These are phyloP conservation scores for Phytophthora pistaciae DNA, from an alignment of 352 stramenopile species.

Conservation along the genomic window DNA sequence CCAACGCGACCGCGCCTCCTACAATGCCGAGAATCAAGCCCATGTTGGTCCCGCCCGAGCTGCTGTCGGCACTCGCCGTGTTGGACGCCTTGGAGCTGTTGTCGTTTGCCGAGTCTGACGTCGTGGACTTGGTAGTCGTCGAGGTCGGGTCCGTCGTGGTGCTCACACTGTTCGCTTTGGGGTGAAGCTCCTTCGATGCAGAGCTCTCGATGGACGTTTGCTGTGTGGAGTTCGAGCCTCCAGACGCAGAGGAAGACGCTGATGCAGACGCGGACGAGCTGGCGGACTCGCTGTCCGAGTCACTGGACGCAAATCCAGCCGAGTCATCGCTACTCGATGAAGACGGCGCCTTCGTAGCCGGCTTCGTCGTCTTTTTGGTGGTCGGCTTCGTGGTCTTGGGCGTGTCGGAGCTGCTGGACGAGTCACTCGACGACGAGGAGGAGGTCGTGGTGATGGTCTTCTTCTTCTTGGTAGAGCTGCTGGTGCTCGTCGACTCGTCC, in stretches of 20 bases:
- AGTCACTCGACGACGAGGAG: conserved; percentile 31
- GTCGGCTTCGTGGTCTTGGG: conserved; percentile 33
- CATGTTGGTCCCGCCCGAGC: conserved; percentile 42
- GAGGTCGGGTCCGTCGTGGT: conserved; percentile 24
- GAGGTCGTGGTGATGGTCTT: conserved; percentile 24
- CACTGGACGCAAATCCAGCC: conserved; percentile 20
- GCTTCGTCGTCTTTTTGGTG: conserved; percentile 40
- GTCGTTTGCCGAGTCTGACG: conserved; percentile 33
- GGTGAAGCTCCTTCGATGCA: conserved; percentile 23
- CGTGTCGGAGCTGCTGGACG: conserved; percentile 28
- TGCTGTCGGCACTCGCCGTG: conserved; percentile 32
- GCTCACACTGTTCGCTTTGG: conserved; percentile 24
- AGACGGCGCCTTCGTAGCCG: conserved; percentile 30
- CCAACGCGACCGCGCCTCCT: conserved; percentile 48
- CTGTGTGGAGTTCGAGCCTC: conserved; percentile 21
- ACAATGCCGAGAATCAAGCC: conserved; percentile 65
- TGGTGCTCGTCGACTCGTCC: conserved; percentile 36
- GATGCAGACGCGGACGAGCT: conserved; percentile 19
- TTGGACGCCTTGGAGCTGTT: conserved; percentile 39
- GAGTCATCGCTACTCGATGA: conserved; percentile 36
- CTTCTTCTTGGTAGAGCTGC: conserved; percentile 26
- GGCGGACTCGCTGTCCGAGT: conserved; percentile 17
- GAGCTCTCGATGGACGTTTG: conserved; percentile 22
- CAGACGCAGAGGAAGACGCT: conserved; percentile 15
- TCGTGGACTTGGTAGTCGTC: conserved; percentile 34